These are phyloP conservation scores for Pneumocystis murina DNA, from an alignment of 1,139 yeast genomes.

Conservation along the genomic window DNA sequence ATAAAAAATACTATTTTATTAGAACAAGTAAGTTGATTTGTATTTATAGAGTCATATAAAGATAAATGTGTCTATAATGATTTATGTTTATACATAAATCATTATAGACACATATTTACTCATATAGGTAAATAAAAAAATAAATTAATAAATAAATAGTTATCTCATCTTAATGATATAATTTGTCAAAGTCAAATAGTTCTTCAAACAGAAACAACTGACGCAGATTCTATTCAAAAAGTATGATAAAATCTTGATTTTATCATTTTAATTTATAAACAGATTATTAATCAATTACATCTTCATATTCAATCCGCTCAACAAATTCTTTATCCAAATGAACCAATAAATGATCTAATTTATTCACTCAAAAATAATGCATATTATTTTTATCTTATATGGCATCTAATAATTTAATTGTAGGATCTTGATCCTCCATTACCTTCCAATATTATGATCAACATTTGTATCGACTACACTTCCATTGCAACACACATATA, in stretches of 20 bases:
- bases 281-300: not conserved
- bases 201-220: not conserved
- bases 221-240: not conserved
- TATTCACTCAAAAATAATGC: constrained; percentile 1
- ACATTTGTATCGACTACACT: constrained; percentile 6
- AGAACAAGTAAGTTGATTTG: not conserved
- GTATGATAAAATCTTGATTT: not conserved
- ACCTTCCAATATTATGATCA: constrained; percentile 5
- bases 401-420: not conserved
- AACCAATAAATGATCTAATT: constrained; percentile 2
- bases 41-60: not conserved
- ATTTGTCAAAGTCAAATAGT: too few relatives aligned
- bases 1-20: not conserved
- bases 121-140: too few relatives aligned
- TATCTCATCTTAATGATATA: too few relatives aligned
- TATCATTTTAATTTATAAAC: not conserved
- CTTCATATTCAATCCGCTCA: not conserved
- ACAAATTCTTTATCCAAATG: not conserved
- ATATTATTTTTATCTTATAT: not conserved
- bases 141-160: too few relatives aligned
- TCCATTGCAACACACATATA: constrained; percentile 5
- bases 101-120: not conserved
- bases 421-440: constrained; percentile 1
- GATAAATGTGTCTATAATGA: not conserved
- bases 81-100: too few relatives aligned